Base-by-base conservation (phyloP, 2,329 filamentous ascomycete genomes). In the Thielaviopsis ethacetica region DNA sequence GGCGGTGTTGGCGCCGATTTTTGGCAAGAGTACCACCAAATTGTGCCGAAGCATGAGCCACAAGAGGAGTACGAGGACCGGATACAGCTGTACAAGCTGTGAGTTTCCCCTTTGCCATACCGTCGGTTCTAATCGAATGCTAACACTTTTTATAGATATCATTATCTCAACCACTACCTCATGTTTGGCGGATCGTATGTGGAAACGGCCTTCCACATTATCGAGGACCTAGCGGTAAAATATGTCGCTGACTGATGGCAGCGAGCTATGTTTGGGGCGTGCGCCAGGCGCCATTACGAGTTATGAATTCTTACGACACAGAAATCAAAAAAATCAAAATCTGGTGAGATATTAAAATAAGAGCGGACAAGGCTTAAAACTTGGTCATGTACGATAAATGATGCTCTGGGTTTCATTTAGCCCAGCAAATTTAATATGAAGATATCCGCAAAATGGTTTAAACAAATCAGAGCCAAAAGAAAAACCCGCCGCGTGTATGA, bases 101-200 rank as follows among this genome's bases (percentile, higher is more conserved):
- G 67, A 74, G 84, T 82, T 6, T 38, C n/a, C 41, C n/a, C n/a
- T 21, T 17, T n/a, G 13, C 15, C 15, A 12, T 26, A n/a, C 60
- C 15, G 51, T n/a, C 21, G 10, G 24, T 30, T 22, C 26, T 30
- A 13, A 17, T 53, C 34, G n/a, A 60, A 65, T 69, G 57, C 67
- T 61, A 6, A 55, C 41, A 6, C 58, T 53, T 21, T 10, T 47
- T 27, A 10, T 64, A 88, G 85, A 63, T 91, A 95, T 69, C 91
- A 96, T 69, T 86, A 95, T 67, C 72, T 96, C 24, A 96, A 96
- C 63, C 91, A 96, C 65, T 85, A 84, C 73, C 84, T 86, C 1
- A 76, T 95, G 53, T 96, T 95, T 69, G 89, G 89, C 0, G 85
- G 84, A 0, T 79, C 85, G 0, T 96, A 96, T 68, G 80, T 81